phyloP scores from a whole-genome alignment of 2,329 filamentous ascomycete species.

The Thielaviopsis populi region DNA sequence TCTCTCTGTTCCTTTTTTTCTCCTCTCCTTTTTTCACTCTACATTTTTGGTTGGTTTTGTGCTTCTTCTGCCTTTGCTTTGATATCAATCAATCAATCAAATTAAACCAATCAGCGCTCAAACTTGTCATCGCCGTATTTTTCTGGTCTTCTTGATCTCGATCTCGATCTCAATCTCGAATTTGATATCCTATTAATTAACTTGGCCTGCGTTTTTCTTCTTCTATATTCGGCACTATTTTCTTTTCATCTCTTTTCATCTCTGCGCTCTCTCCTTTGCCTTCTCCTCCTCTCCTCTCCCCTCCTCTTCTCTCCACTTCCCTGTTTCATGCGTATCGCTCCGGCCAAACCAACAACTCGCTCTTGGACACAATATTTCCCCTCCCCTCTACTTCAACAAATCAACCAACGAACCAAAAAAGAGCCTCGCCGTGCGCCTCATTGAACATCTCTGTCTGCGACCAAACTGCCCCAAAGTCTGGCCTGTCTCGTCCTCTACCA shows the following conservation, averaged over 20 bases:
- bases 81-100: constrained; percentile 5
- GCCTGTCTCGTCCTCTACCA: too few species aligned
- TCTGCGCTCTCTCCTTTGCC: background rate
- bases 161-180: background rate
- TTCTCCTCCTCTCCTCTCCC: background rate
- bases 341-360: background rate
- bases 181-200: background rate
- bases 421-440: too few species aligned
- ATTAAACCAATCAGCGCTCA: background rate
- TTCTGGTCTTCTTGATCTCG: background rate
- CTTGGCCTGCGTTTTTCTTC: background rate
- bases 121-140: background rate
- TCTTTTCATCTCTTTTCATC: too few species aligned
- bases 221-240: background rate
- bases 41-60: background rate
- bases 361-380: background rate
- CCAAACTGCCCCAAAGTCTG: too few species aligned
- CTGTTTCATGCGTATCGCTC: background rate
- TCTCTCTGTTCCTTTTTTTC: background rate
- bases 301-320: background rate
- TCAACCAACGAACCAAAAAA: background rate
- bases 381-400: background rate
- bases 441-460: too few species aligned
- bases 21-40: background rate
- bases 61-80: background rate